Evolutionary conservation across 2,329 filamentous ascomycete genomes (phyloP), one percentile per base, ranked within the genome.

Genomic region (Phaeosphaeria sp.): DNA sequence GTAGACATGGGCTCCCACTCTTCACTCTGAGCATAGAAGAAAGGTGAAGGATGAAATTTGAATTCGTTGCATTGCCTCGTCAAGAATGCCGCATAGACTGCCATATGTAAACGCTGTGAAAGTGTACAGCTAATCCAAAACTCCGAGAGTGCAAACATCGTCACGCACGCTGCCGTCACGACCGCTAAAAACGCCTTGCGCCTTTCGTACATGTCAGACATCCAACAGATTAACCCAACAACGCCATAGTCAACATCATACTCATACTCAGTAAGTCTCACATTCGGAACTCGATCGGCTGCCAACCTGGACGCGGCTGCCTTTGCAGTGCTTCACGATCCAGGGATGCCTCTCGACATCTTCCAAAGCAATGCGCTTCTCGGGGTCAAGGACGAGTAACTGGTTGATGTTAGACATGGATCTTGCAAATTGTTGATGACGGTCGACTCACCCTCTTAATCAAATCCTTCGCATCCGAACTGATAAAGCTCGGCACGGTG

Each of bases 281-380:
- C 56, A 48, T 27, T 75, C 71, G 0, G 65, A 67, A 57, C 66
- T 74, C 47, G 67, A 61, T 30, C 69, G 63, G 46, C 66, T 53
- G 51, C 51, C 51, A 9, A 53, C 33, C 42, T 53, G 51, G 6
- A 53, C 43, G 27, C 51, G 51, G 1, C 53, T 57, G 44, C 65
- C 67, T 44, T 90, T 84, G 77, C 94, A 98, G 78, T 98, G 92
- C 83, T 97, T 98, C 67, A 97, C 77, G 71, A 99, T 97, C 95
- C 95, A 99, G 18, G 95, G 94, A 77, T 98, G 95, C 51, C 85
- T 84, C 77, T 94, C 89, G 39, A 98, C 90, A 57, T 96, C 89
- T 17, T 97, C 93, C 11, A 99, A 86, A 3, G 93, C 87, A 68
- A 99, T 91, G 64, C 95, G 86, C 83, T 97, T 97, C 72, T 96